Percentiles rank a stretch among this genome's conserved stretches.
phyloP scores from a whole-genome alignment of 768 basidiomycete genomes.

The Tylopilus vinaceipallidus region DNA sequence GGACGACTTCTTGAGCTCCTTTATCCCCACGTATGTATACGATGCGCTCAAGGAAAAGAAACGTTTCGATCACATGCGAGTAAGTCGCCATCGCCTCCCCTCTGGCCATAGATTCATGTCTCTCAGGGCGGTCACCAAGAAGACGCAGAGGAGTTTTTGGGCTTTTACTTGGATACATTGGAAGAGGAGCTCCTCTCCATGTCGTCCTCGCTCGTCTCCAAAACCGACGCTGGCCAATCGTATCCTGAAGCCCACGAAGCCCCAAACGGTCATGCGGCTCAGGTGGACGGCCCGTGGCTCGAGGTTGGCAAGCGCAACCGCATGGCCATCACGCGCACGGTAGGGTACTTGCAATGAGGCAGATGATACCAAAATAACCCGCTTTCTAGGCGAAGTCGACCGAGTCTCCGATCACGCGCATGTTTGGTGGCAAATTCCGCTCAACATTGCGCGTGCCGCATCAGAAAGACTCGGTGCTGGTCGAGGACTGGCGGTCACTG shows the following conservation, averaged over 20 bases:
- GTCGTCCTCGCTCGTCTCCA: constrained; percentile 48
- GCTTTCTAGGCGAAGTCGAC: constrained; percentile 61
- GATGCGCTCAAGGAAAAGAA: constrained; percentile 93
- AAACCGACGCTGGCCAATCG: constrained; percentile 28
- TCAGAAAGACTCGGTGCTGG: constrained; percentile 80
- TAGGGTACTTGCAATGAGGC: constrained; percentile 37
- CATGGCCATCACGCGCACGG: constrained; percentile 74
- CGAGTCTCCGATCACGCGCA: constrained; percentile 85
- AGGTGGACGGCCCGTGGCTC: constrained; percentile 77
- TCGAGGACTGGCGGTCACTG: constrained; percentile 90
- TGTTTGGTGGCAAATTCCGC: constrained; percentile 93
- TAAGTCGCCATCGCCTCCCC: constrained; percentile 37
- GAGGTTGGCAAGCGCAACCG: constrained; percentile 92
- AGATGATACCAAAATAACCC: constrained; percentile 1
- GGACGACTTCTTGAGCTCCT: constrained; percentile 58
- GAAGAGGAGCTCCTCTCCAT: constrained; percentile 86
- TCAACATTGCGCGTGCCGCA: constrained; percentile 79
- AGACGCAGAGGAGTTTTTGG: constrained; percentile 98
- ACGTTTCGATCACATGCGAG: constrained; percentile 90
- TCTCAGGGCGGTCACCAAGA: constrained; percentile 87
- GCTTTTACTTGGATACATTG: constrained; percentile 91
- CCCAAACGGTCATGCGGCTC: constrained; percentile 15
- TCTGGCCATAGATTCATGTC: background rate
- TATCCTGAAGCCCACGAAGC: constrained; percentile 7
- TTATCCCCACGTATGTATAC: constrained; percentile 84